Conservation (phyloP, 2,329 filamentous ascomycete genomes). For the Ramularia endophylla region DNA sequence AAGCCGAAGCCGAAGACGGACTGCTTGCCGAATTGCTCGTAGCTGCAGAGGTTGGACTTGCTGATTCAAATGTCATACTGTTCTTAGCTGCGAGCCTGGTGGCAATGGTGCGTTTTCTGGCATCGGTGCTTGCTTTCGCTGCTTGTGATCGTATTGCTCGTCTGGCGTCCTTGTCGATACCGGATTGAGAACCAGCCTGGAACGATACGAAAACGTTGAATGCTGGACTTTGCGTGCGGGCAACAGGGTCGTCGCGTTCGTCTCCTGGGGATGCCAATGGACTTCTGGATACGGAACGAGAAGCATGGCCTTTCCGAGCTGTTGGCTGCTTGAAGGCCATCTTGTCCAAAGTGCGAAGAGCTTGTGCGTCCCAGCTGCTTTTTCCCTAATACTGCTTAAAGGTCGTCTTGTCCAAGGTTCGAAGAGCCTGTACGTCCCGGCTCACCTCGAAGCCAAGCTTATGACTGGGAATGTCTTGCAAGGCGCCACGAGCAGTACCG, state of each 20-base stretch:
- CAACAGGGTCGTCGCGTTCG: slow-evolving; percentile 10
- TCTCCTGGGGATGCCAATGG: slow-evolving; percentile 9
- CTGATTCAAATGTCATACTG: slow-evolving; percentile 5
- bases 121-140: slow-evolving; percentile 15
- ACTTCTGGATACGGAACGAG: slow-evolving; percentile 11
- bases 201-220: slow-evolving; percentile 19
- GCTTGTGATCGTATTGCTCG: slow-evolving; percentile 20
- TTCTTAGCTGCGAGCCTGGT: slow-evolving; percentile 10
- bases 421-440: slow-evolving; percentile 31
- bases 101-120: slow-evolving; percentile 17
- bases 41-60: slow-evolving; percentile 7
- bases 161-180: slow-evolving; percentile 15
- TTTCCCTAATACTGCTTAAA: slow-evolving; percentile 28
- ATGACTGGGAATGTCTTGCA: slow-evolving; percentile 33
- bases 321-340: no score
- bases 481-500: slow-evolving; percentile 20
- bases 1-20: slow-evolving; percentile 7
- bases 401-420: slow-evolving; percentile 33
- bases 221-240: neutral
- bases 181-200: slow-evolving; percentile 14
- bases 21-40: slow-evolving; percentile 9
- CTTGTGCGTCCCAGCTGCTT: no score
- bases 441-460: slow-evolving; percentile 34
- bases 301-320: neutral
- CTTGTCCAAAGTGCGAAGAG: neutral